A percentile compares a stretch with the other conserved stretches of the same genome.
Conservation (phyloP, 1,284 basidiomycete genomes). For the Apiotrichum gamsii region DNA sequence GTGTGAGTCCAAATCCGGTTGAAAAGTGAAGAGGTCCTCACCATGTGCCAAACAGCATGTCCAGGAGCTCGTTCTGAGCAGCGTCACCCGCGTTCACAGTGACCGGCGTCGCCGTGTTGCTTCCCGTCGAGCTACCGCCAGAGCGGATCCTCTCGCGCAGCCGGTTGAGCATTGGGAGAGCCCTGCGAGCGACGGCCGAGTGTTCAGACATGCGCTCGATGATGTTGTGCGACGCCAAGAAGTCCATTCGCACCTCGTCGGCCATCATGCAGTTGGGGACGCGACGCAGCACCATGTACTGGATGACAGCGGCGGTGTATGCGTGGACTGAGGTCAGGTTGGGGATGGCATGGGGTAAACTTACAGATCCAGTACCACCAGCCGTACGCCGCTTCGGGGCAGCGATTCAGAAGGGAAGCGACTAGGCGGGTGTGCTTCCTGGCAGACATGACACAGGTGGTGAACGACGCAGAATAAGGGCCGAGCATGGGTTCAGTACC, state of each 20-base stretch:
- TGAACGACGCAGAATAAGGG: slow-evolving; percentile 21
- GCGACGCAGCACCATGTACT: slow-evolving; percentile 18
- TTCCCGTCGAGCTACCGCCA: no score
- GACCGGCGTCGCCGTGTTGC: neutral
- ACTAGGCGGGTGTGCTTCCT: slow-evolving; percentile 21
- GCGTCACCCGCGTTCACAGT: neutral
- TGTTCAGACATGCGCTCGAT: slow-evolving; percentile 18
- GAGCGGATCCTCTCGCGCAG: slow-evolving; percentile 10
- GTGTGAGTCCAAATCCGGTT: no score
- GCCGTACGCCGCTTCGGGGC: slow-evolving; percentile 13
- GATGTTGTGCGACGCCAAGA: slow-evolving; percentile 13
- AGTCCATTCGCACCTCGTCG: slow-evolving; percentile 22
- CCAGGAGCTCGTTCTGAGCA: neutral
- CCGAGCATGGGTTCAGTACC: slow-evolving; percentile 19
- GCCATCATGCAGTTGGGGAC: slow-evolving; percentile 23
- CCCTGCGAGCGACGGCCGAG: slow-evolving; percentile 14
- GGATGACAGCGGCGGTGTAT: slow-evolving; percentile 24
- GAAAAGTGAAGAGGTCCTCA: neutral
- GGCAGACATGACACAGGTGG: slow-evolving; percentile 22
- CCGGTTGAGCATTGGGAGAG: slow-evolving; percentile 12
- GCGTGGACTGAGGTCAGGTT: slow-evolving; percentile 19
- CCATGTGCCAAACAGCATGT: slow-evolving; percentile 4
- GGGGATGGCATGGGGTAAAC: neutral
- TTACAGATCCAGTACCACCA: slow-evolving; percentile 27
- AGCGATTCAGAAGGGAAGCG: slow-evolving; percentile 10